Base-by-base conservation (phyloP, 495 filamentous ascomycete genomes). In the Aspergillus heteromorphus region DNA sequence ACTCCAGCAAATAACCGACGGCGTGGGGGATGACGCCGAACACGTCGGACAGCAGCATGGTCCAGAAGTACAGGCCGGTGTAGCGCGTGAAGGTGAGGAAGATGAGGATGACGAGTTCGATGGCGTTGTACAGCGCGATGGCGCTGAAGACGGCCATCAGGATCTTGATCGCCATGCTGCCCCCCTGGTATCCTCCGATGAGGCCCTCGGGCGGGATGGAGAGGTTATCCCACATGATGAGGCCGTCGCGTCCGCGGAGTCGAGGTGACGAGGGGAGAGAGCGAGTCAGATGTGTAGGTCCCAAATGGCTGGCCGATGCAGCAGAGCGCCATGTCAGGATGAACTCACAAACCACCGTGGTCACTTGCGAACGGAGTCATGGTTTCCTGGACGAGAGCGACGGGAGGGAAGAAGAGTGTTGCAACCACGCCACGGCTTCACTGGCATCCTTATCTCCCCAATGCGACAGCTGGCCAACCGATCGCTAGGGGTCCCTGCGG, bases 1-100 rank as follows among this genome's bases (percentile, higher is more conserved):
- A 81, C 51, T 80, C 79, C 21, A 86, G 59, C 45, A 73, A 51
- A 30, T 81, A 82, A 18, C 78, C 83, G 18, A 84, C 51, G 6
- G 77, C 69, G 49, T 85, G 77, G 1, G 79, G 69, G 19, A 80
- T 72, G 31, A 86, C 75, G 0, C 61, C 61, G 13, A 64, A 16
- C 19, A 64, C 55, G 31, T 41, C 42, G 16, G 65, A 67, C 29
- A 79, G 59, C 1, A 76, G 62, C 58, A 76, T 68, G 13, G 70
- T 65, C 73, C 75, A 81, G 54, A 81, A 81, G 57, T 76, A 76
- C 1, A 76, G 49, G 4, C 77, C 77, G 10, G 56, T 65, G 41
- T 77, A 75, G 43, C 69, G 67, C 19, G 69, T 64, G 55, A 80
- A 79, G n/a, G 74, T 75, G 58, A 76, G 66, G 51, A 80, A 76